Base-by-base conservation (phyloP, 495 filamentous ascomycete species). In the Penicillium bialowiezense region DNA sequence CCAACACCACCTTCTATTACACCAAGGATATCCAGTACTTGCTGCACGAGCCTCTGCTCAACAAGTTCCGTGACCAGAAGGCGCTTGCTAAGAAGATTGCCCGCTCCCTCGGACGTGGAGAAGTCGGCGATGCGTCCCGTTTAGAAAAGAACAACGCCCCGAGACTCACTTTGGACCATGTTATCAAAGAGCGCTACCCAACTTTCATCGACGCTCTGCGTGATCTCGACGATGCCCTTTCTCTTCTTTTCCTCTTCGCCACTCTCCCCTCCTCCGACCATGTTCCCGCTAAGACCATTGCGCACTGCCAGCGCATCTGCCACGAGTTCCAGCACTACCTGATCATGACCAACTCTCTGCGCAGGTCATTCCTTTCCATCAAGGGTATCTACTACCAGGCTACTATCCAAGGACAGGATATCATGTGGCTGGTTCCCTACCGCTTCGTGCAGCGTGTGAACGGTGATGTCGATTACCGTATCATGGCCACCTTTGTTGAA, bases 381-480 rank as follows among this genome's bases (percentile, higher is more conserved):
- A 98, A 97, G 76, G 93, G 93, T 62, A 97, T 98, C 60, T 98
- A 98, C 72, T 98, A 97, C 71, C 95, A 98, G 74, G 95, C 91
- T 7, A 97, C 88, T 38, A 92, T 98, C 41, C 90, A 96, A 63
- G 92, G 92, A n/a, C 92, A 97, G 68, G 93, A 98, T 57, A 86
- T 97, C 41, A 75, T 98, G 63, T 98, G 93, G 93, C 75, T 98
- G 15, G 93, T 96, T 3, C 93, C 93, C 2, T 97, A 98, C 73
- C 86, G 87, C 54, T 98, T 98, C 69, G 95, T 96, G 55, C 95
- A 97, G 72, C 74, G 86, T 51, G 83, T 96, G 24, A 90, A 91
- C 19, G 88, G 85, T 12, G 93, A 97, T 68, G 84, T 98, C 39
- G 93, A 98, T 69, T 97, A 96, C 74, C 78, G 95, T 58, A 97